phyloP scores from a whole-genome alignment of 805 yeast species.

The Saccharomycopsis javanensis region DNA sequence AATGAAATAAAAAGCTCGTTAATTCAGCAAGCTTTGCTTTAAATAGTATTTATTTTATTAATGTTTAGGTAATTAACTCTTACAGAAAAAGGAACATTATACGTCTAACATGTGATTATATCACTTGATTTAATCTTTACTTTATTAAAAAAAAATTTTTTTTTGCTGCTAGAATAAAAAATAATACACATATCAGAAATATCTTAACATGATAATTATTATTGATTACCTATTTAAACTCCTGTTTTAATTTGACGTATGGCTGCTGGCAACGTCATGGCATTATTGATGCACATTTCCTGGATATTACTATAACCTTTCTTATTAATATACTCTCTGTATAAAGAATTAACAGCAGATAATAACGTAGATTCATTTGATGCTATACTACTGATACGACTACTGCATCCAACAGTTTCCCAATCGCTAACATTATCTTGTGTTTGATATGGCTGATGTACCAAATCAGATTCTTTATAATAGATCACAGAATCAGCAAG shows the following conservation, averaged over 20 bases:
- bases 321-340: slow-evolving; percentile 13
- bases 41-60: too few relatives aligned
- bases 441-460: slow-evolving; percentile 5
- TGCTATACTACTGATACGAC: background rate
- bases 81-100: too few relatives aligned
- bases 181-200: too few relatives aligned
- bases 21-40: too few relatives aligned
- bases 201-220: too few relatives aligned
- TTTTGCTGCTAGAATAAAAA: too few relatives aligned
- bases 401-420: slow-evolving; percentile 10
- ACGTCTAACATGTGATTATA: too few relatives aligned
- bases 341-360: slow-evolving; percentile 19
- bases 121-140: too few relatives aligned
- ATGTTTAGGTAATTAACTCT: too few relatives aligned
- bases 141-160: too few relatives aligned
- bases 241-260: slow-evolving; percentile 14
- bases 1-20: too few relatives aligned
- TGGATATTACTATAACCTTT: slow-evolving; percentile 14
- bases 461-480: slow-evolving; percentile 17
- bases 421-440: background rate
- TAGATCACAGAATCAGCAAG: slow-evolving; percentile 13
- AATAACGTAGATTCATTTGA: slow-evolving; percentile 12
- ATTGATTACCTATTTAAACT: background rate
- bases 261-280: slow-evolving; percentile 13
- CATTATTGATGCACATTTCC: slow-evolving; percentile 14